Evolutionary conservation across 352 stramenopile species (phyloP).

Genomic region (Globisporangium ultimum): DNA sequence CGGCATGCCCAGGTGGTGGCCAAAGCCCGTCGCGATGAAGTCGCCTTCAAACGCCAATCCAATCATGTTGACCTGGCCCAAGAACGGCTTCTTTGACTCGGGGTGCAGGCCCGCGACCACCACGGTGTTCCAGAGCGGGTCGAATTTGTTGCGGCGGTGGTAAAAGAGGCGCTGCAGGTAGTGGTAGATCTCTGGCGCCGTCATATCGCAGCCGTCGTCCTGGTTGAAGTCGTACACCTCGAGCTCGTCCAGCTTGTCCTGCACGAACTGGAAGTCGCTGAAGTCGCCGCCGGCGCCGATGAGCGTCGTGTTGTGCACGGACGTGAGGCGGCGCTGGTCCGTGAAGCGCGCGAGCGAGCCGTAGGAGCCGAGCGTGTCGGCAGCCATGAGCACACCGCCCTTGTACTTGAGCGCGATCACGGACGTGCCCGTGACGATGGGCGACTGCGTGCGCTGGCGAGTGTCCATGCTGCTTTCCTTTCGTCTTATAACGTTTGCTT

Average conservation of each 20-base stretch:
- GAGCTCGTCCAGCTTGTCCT: slow-evolving; percentile 93
- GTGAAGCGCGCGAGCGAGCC: slow-evolving; percentile 97
- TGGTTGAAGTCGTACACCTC: slow-evolving; percentile 95
- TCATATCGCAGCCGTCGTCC: slow-evolving; percentile 94
- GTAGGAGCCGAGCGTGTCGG: slow-evolving; percentile 98
- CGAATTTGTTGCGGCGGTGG: slow-evolving; percentile 98
- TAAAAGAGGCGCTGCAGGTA: slow-evolving; percentile 98
- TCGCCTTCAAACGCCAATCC: slow-evolving; percentile 97
- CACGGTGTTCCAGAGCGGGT: slow-evolving; percentile 98
- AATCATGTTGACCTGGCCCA: slow-evolving; percentile 97
- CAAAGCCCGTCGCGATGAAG: slow-evolving; percentile 97
- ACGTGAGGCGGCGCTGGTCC: slow-evolving; percentile 84
- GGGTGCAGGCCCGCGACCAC: slow-evolving; percentile 93
- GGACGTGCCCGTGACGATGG: slow-evolving; percentile 98
- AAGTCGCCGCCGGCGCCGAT: slow-evolving; percentile 96
- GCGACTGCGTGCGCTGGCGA: slow-evolving; percentile 85
- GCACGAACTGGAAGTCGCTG: slow-evolving; percentile 97
- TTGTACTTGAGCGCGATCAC: slow-evolving; percentile 96
- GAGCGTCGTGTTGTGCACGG: slow-evolving; percentile 91
- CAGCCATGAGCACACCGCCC: slow-evolving; percentile 96
- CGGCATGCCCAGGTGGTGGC: slow-evolving; percentile 95
- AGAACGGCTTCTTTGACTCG: slow-evolving; percentile 89
- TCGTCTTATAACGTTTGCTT: not conserved
- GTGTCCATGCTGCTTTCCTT: slow-evolving; percentile 41
- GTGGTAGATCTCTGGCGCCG: slow-evolving; percentile 93